A percentile compares a stretch with the other conserved stretches of the same genome.
Evolutionary conservation across 2,329 filamentous ascomycete genomes (phyloP).

Genomic region (Fusarium illudens): DNA sequence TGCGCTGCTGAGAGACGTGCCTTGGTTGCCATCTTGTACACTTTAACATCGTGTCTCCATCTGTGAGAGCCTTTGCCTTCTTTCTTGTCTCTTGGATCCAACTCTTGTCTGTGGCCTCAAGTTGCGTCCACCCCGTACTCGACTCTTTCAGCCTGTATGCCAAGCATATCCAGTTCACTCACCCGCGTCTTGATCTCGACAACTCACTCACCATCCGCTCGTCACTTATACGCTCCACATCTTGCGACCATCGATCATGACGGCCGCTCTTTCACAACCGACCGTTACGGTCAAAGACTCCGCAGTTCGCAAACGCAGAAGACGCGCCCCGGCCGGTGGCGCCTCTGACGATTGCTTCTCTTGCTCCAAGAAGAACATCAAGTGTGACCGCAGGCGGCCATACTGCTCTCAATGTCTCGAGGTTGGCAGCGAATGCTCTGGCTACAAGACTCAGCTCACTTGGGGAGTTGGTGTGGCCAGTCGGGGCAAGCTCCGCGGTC

Average conservation of each 20-base stretch:
- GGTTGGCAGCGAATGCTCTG: conserved; percentile 89
- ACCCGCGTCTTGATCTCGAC: conserved; percentile 10
- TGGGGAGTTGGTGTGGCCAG: conserved; percentile 97
- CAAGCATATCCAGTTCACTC: conserved; percentile 13
- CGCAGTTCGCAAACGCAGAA: conserved; percentile 75
- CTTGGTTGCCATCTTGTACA: conserved; percentile 17
- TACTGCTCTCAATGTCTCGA: conserved; percentile 97
- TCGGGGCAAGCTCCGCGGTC: conserved; percentile 89
- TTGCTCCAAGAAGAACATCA: conserved; percentile 82
- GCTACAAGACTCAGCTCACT: conserved; percentile 95
- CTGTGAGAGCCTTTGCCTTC: conserved; percentile 15
- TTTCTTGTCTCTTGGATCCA: conserved; percentile 11
- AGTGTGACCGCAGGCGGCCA: conserved; percentile 90
- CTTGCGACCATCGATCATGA: conserved; percentile 51
- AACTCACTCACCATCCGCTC: conserved; percentile 7
- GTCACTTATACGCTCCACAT: conserved; percentile 11
- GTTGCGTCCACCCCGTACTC: conserved; percentile 4
- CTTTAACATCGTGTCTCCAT: conserved; percentile 26
- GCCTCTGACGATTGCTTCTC: conserved; percentile 96
- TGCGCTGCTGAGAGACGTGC: conserved; percentile 26
- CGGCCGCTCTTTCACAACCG: conserved; percentile 57
- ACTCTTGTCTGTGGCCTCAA: conserved; percentile 10
- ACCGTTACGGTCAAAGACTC: conserved; percentile 59
- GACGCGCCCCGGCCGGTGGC: conserved; percentile 86
- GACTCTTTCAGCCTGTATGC: conserved; percentile 18